A percentile compares a stretch with the other conserved stretches of the same genome.
Evolutionary conservation across 1,284 basidiomycete genomes (phyloP).

Genomic region (Ganoderma sp.): DNA sequence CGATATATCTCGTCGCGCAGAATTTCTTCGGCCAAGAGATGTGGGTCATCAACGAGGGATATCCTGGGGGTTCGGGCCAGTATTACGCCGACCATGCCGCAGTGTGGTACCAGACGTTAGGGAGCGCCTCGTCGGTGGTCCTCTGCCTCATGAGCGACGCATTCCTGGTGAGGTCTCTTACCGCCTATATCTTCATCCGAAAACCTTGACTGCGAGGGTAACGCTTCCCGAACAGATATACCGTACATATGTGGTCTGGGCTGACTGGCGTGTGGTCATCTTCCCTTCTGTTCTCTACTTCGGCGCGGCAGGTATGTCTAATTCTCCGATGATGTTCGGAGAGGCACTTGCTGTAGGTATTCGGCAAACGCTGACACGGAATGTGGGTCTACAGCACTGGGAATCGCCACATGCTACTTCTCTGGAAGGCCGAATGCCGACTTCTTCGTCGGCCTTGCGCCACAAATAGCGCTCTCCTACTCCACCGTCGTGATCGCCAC

Average conservation of each 20-base stretch:
- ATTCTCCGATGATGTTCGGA: background rate
- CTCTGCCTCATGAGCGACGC: slow-evolving; percentile 22
- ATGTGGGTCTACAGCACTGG: slow-evolving; percentile 9
- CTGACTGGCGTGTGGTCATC: slow-evolving; percentile 15
- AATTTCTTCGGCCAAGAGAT: slow-evolving; percentile 33
- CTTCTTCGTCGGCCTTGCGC: background rate
- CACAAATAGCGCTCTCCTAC: slow-evolving; percentile 17
- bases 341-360: background rate
- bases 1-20: slow-evolving; percentile 28
- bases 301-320: slow-evolving; percentile 3
- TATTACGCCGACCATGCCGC: slow-evolving; percentile 26
- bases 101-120: slow-evolving; percentile 30
- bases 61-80: slow-evolving; percentile 23
- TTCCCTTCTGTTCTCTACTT: slow-evolving; percentile 22
- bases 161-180: slow-evolving; percentile 19
- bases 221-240: slow-evolving; percentile 14
- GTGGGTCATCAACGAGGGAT: slow-evolving; percentile 32
- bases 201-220: background rate
- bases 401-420: slow-evolving; percentile 24
- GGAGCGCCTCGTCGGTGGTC: slow-evolving; percentile 12
- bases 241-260: slow-evolving; percentile 25
- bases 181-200: background rate
- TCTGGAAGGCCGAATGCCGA: slow-evolving; percentile 3
- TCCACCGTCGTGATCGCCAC: slow-evolving; percentile 18
- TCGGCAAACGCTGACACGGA: background rate